A percentile compares a stretch with the other conserved stretches of the same genome.
Conservation (phyloP, 2,329 filamentous ascomycete species). For the Sclerotinia sclerotiorum region DNA sequence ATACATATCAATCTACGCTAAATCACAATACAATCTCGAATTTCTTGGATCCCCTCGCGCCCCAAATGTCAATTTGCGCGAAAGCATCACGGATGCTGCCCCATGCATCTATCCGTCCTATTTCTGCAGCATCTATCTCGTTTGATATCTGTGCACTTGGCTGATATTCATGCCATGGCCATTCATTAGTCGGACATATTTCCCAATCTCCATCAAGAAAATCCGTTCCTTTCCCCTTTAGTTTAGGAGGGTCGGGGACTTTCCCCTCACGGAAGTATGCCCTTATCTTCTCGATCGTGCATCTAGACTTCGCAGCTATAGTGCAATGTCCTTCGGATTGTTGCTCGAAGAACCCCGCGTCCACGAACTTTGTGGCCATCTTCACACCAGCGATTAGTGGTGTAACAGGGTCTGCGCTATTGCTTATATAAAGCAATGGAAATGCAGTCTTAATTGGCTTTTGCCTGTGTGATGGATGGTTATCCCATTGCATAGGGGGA, state of each 20-base stretch:
- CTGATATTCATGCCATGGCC: constrained; percentile 27
- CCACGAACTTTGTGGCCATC: constrained; percentile 37
- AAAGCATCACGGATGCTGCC: constrained; percentile 17
- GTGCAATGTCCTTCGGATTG: constrained; percentile 36
- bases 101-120: constrained; percentile 15
- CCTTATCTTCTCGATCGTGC: constrained; percentile 34
- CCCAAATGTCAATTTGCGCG: constrained; percentile 10
- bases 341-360: constrained; percentile 37
- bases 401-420: constrained; percentile 44
- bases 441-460: constrained; percentile 42
- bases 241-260: constrained; percentile 31
- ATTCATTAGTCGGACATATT: constrained; percentile 35
- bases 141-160: background rate
- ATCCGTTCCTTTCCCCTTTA: constrained; percentile 24
- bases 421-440: constrained; percentile 45
- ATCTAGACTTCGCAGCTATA: constrained; percentile 32
- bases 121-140: background rate
- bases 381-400: constrained; percentile 39
- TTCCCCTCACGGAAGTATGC: constrained; percentile 35
- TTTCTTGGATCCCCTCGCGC: background rate
- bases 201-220: constrained; percentile 34
- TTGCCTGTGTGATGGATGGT: constrained; percentile 33
- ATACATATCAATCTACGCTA: background rate
- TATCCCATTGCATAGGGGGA: constrained; percentile 38
- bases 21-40: constrained; percentile 12